A percentile compares a stretch with the other conserved stretches of the same genome.
phyloP scores from a whole-genome alignment of 768 basidiomycete genomes.

The Pisolithus marmoratus region DNA sequence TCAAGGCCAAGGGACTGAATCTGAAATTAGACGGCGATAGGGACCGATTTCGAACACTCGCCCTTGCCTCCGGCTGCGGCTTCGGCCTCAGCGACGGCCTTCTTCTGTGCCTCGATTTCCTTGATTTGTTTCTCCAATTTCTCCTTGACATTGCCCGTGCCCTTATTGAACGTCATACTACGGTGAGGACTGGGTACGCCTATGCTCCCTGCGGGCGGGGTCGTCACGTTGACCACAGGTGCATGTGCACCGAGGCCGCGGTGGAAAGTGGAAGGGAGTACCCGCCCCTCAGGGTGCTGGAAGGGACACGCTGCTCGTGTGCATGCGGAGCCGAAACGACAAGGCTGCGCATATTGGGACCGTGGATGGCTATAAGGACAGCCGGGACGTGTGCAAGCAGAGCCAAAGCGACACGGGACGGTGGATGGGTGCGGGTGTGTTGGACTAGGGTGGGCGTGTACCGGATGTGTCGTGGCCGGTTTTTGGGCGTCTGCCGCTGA shows the following conservation, averaged over 20 bases:
- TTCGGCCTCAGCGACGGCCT: slow-evolving; percentile 62
- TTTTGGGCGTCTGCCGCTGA: slow-evolving; percentile 28
- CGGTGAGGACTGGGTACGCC: slow-evolving; percentile 58
- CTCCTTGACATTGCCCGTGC: slow-evolving; percentile 38
- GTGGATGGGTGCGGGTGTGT: slow-evolving; percentile 23
- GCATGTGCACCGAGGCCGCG: slow-evolving; percentile 61
- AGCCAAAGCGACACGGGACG: slow-evolving; percentile 63
- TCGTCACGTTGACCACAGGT: slow-evolving; percentile 55
- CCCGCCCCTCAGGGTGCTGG: slow-evolving; percentile 85
- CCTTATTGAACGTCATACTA: slow-evolving; percentile 64
- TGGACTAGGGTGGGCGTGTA: slow-evolving; percentile 23
- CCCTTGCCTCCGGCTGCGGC: slow-evolving; percentile 57
- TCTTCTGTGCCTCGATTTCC: slow-evolving; percentile 65
- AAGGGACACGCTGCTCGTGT: slow-evolving; percentile 85
- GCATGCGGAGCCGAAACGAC: slow-evolving; percentile 82
- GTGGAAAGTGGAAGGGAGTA: slow-evolving; percentile 75
- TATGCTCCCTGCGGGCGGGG: slow-evolving; percentile 64
- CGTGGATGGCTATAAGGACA: slow-evolving; percentile 69
- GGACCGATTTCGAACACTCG: slow-evolving; percentile 41
- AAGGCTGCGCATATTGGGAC: slow-evolving; percentile 47
- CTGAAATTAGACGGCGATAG: slow-evolving; percentile 30
- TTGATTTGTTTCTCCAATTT: slow-evolving; percentile 49
- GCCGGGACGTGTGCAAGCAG: slow-evolving; percentile 59
- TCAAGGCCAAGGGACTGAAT: not conserved
- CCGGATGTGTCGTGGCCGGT: slow-evolving; percentile 33